These are phyloP conservation scores for Williopsis jadinii DNA, from an alignment of 1,139 yeast genomes.

Conservation along the genomic window DNA sequence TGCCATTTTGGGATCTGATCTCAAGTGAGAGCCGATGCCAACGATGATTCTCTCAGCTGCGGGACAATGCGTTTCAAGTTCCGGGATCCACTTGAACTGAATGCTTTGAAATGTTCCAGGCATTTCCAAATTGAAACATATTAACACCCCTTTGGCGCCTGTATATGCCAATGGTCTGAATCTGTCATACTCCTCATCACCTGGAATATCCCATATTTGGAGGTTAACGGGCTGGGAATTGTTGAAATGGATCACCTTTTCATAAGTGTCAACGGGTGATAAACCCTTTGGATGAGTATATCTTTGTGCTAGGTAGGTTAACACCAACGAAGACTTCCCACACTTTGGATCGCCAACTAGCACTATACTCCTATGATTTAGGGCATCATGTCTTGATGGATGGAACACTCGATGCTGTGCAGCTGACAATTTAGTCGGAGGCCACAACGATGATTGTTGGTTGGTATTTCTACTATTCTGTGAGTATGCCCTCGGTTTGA, in stretches of 20 bases:
- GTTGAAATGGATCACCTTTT: slow-evolving; percentile 24
- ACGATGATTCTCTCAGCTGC: slow-evolving; percentile 14
- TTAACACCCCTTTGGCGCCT: slow-evolving; percentile 60
- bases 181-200: slow-evolving; percentile 51
- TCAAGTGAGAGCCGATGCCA: slow-evolving; percentile 19
- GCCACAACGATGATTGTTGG: too few relatives aligned
- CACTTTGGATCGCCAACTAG: slow-evolving; percentile 22
- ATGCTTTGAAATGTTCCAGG: slow-evolving; percentile 38
- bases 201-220: slow-evolving; percentile 49
- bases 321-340: slow-evolving; percentile 21
- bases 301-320: slow-evolving; percentile 13
- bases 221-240: slow-evolving; percentile 11
- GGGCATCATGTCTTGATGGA: too few relatives aligned
- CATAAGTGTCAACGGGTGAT: slow-evolving; percentile 18
- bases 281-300: slow-evolving; percentile 4
- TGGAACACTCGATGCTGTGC: too few relatives aligned
- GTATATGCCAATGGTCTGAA: slow-evolving; percentile 62
- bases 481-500: too few relatives aligned
- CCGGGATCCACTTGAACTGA: slow-evolving; percentile 30
- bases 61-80: slow-evolving; percentile 20
- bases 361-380: slow-evolving; percentile 6
- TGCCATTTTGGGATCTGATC: slow-evolving; percentile 6
- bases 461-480: too few relatives aligned
- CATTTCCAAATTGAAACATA: slow-evolving; percentile 62
- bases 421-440: too few relatives aligned